Base-by-base conservation (phyloP, 2,329 filamentous ascomycete genomes). In the Aspergillus amoenus region DNA sequence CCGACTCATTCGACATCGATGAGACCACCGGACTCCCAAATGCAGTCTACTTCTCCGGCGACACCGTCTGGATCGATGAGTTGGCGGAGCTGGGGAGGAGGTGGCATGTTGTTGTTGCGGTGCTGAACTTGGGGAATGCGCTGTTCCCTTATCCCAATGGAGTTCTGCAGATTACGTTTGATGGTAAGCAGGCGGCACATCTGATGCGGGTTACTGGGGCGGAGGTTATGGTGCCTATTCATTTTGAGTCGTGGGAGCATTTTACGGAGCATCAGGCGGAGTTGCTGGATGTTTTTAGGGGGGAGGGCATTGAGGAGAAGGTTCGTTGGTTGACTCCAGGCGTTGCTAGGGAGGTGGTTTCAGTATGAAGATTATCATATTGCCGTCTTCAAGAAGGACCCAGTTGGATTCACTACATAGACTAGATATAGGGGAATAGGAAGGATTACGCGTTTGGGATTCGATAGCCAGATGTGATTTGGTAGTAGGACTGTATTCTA, bases 231-330 rank as follows among this genome's bases (percentile, higher is more conserved):
- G 70, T 81, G 1, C 78, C 78, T 0, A 75, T 81, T 68, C 78
- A 81, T 60, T 81, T 69, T 56, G 78, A 80, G 52, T 70, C 68
- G 1, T 81, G 78, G 77, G 64, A 61, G 1, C 78, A 81, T 59
- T 80, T 79, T 50, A 70, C 66, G 3, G 68, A 80, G 62, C 56
- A 62, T 18, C 61, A 65, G 18, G 64, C 66, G 2, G 66, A 66
- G 5, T 61, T 78, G 17, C 37, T 22, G 4, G 56, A 63, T 45
- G 67, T 65, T 21, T 72, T 80, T 17, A 60, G 62, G 47, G 61
- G 37, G 68, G 71, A 48, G 11, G 45, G 17, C 0, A 12, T 48
- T 11, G 12, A 17, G 3, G 45, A 22, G 4, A 30, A 37, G 1
- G 30, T 48, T n/a, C 12, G 8, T 17, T 48, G 45, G 30, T 17